Base-by-base conservation (phyloP, 495 filamentous ascomycete genomes). In the Talaromyces ruber region DNA sequence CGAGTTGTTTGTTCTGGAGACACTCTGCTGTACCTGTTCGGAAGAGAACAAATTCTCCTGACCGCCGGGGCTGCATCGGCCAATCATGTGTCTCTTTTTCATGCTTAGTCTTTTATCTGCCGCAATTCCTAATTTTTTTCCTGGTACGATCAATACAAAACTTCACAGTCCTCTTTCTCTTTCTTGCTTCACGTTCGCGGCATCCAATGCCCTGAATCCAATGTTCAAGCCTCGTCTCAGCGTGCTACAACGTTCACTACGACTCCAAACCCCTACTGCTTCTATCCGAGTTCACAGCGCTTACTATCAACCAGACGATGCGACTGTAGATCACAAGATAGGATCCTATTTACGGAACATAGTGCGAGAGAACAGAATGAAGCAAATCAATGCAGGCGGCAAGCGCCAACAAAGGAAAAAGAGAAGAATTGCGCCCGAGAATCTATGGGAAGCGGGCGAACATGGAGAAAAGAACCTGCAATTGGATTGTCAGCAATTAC, bases 381-480 rank as follows among this genome's bases (percentile, higher is more conserved):
- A 57, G 28, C 54, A 57, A 25, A 18, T 57, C 26, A 21, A 9
- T 18, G 7, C 29, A 29, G 14, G 18, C 29, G 28, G n/a, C 16
- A 30, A 57, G 28, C 22, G 21, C 8, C 29, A 58, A 6, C 34
- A n/a, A 56, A 22, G 25, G 9, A 56, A 62, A 32, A 62, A 57
- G 28, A 21, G 29, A 18, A 62, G 26, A 14, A n/a, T 16, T 4
- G 59, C 14, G 22, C 16, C 7, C 7, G 59, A 60, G 7, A 7
- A 60, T 51, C 6, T 7, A 21, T 50, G 37, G 37, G 24, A 68
- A 4, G 75, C 75, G 57, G 63, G 64, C 61, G 71, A 64, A 63
- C 74, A 70, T 16, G 70, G 79, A 51, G 91, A 96, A 61, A 89
- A 94, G 64, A 84, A 96, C 28, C 77, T 97, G 25, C 75, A 85